Evolutionary conservation across 192 early-diverging fungal species (phyloP).

Genomic region (Entomortierella chlamydospora): DNA sequence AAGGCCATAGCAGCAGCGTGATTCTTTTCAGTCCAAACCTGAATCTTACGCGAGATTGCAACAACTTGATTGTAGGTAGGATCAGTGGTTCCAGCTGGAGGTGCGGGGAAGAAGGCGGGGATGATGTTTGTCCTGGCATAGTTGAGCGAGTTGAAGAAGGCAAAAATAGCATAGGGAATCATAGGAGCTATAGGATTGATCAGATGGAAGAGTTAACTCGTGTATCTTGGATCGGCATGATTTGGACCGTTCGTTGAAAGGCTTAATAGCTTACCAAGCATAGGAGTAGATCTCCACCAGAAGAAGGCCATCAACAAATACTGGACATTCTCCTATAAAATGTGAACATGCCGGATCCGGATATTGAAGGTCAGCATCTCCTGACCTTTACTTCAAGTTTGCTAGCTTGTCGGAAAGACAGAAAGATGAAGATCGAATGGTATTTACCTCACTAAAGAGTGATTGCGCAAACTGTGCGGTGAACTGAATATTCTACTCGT

Average conservation of each 20-base stretch:
- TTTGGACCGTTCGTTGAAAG: not conserved
- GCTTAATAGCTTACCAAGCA: conserved; percentile 64
- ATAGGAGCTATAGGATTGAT: conserved; percentile 65
- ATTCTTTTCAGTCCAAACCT: conserved; percentile 66
- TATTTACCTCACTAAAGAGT: conserved; percentile 57
- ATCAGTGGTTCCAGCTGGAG: conserved; percentile 21
- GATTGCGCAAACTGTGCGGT: conserved; percentile 66
- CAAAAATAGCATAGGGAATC: conserved; percentile 81
- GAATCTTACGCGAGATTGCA: conserved; percentile 60
- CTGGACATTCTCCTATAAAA: conserved; percentile 79
- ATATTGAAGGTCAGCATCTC: not conserved
- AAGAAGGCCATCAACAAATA: conserved; percentile 77
- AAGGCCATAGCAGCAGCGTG: conserved; percentile 71
- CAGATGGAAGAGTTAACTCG: conserved; percentile 8
- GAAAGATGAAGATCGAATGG: not conserved
- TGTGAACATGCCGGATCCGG: not conserved
- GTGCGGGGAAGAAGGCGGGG: conserved; percentile 71
- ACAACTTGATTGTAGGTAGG: conserved; percentile 46
- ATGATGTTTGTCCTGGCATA: conserved; percentile 78
- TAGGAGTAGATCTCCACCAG: conserved; percentile 75
- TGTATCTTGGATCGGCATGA: not conserved
- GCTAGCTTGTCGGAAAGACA: not conserved
- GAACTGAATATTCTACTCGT: conserved; percentile 65
- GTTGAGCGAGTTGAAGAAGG: conserved; percentile 79
- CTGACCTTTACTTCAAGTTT: not conserved